Conservation (phyloP, 306 rosid genomes). For the Crotalaria pallida region DNA sequence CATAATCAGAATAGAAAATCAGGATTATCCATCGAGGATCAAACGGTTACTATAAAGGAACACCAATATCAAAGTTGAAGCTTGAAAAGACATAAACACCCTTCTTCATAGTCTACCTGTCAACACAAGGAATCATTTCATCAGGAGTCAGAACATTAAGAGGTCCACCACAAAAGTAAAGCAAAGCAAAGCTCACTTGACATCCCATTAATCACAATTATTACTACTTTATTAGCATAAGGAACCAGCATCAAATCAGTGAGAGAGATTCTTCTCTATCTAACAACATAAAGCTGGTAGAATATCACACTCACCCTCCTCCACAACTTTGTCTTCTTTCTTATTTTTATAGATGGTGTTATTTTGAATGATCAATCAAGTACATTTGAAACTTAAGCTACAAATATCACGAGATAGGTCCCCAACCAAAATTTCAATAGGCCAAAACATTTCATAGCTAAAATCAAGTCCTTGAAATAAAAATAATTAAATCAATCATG, state of each 20-base stretch:
- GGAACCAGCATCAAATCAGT: not conserved
- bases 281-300: too few species aligned
- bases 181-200: not conserved
- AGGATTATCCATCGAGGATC: not conserved
- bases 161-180: not conserved
- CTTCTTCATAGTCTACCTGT: constrained; percentile 25
- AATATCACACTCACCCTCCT: not conserved
- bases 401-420: not conserved
- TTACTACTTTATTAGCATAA: not conserved
- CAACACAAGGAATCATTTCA: not conserved
- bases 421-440: not conserved
- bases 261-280: not conserved
- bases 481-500: not conserved
- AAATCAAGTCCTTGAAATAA: not conserved
- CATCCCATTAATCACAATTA: not conserved
- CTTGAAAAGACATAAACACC: constrained; percentile 8
- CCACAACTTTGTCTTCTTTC: not conserved
- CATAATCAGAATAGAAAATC: not conserved
- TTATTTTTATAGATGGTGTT: not conserved
- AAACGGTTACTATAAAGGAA: constrained; percentile 10
- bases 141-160: not conserved
- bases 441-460: not conserved
- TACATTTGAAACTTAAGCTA: not conserved
- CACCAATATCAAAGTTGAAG: not conserved
- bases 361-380: not conserved